Conservation (phyloP, 306 rosid species). For the Begonia loranthoides region DNA sequence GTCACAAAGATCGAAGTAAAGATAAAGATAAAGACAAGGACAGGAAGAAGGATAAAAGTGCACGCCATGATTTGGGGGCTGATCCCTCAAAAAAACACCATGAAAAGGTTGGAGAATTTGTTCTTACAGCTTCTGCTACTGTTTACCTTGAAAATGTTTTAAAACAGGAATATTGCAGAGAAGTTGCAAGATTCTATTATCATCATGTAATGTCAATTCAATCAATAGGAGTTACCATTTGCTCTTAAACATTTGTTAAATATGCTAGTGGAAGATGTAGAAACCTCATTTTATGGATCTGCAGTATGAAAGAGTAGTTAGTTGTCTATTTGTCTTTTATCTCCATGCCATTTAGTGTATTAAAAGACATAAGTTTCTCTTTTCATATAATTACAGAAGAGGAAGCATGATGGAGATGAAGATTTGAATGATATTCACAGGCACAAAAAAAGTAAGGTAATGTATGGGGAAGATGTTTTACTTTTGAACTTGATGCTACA, state of each 20-base stretch:
- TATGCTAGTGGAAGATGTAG: too few species aligned
- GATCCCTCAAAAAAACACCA: constrained; percentile 87
- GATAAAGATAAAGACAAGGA: constrained; percentile 70
- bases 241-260: too few species aligned
- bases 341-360: too few species aligned
- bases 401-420: constrained; percentile 98
- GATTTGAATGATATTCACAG: constrained; percentile 74
- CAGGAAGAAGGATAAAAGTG: constrained; percentile 78
- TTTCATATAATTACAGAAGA: constrained; percentile 49
- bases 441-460: constrained; percentile 99
- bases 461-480: constrained; percentile 11
- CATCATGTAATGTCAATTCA: too few species aligned
- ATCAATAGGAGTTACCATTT: too few species aligned
- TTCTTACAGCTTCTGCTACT: constrained; percentile 7
- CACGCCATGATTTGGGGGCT: constrained; percentile 67
- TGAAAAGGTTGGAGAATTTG: constrained; percentile 59
- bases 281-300: too few species aligned
- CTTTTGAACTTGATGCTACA: neutral
- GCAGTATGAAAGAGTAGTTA: too few species aligned
- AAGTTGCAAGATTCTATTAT: too few species aligned
- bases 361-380: too few species aligned
- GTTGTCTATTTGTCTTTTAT: too few species aligned
- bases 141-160: too few species aligned
- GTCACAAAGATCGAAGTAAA: constrained; percentile 72
- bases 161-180: too few species aligned